Percentiles rank a stretch among this genome's conserved stretches.
These are phyloP conservation scores for Picea engelmannii DNA, from an alignment of 83 land plant genomes.

Conservation along the genomic window DNA sequence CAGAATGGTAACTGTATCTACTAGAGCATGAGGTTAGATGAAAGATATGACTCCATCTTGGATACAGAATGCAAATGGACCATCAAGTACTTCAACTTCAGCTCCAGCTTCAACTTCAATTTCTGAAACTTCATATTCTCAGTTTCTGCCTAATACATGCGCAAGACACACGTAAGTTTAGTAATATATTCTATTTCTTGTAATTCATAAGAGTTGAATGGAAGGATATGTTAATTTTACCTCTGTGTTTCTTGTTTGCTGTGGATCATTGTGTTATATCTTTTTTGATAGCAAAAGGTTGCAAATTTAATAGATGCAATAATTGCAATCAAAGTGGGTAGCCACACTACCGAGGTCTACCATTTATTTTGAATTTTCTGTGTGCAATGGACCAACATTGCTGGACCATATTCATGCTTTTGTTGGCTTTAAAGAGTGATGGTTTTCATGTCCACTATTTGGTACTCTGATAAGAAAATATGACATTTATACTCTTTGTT, in stretches of 20 bases:
- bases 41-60: constrained; percentile 4
- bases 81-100: not conserved
- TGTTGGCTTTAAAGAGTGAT: too few relatives aligned
- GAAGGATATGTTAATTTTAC: too few relatives aligned
- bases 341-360: too few relatives aligned
- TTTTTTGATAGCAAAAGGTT: not conserved
- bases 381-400: too few relatives aligned
- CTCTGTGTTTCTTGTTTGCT: too few relatives aligned
- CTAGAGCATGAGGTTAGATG: not conserved
- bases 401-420: too few relatives aligned
- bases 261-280: not conserved
- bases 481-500: too few relatives aligned
- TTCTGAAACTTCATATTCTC: not conserved
- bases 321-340: not conserved
- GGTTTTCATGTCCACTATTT: too few relatives aligned
- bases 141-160: not conserved
- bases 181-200: not conserved
- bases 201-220: not conserved
- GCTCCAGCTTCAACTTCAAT: constrained; percentile 1
- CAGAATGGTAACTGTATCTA: too few relatives aligned
- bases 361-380: too few relatives aligned
- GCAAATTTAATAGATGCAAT: not conserved
- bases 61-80: not conserved
- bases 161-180: not conserved
- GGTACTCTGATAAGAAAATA: too few relatives aligned